Percentiles rank a stretch among this genome's conserved stretches.
Conservation (phyloP, 2,329 filamentous ascomycete species). For the Fusarium keratoplasticum region DNA sequence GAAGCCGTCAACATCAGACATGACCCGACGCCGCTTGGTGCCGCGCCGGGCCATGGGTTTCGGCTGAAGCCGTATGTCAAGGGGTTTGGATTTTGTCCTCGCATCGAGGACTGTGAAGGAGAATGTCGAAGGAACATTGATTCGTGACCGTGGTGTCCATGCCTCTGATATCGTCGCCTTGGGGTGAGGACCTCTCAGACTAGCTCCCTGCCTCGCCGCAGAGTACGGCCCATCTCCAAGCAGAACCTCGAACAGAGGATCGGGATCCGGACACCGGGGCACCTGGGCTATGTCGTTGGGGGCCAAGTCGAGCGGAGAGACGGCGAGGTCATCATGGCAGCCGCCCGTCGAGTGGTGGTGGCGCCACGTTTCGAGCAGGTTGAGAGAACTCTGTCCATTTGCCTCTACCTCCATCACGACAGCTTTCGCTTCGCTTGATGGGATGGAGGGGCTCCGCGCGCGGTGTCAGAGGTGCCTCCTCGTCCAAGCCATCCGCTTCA, state of each 20-base stretch:
- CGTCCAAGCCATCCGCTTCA: constrained; percentile 39
- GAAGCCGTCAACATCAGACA: constrained; percentile 70
- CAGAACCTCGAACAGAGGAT: constrained; percentile 37
- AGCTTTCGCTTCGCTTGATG: constrained; percentile 38
- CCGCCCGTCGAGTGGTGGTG: constrained; percentile 26
- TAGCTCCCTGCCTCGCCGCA: not conserved
- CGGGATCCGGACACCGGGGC: constrained; percentile 36
- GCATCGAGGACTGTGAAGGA: constrained; percentile 23
- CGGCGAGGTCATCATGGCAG: constrained; percentile 38
- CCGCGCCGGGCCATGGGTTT: constrained; percentile 18
- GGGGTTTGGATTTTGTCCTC: constrained; percentile 4
- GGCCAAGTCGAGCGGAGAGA: constrained; percentile 32
- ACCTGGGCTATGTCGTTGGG: constrained; percentile 34
- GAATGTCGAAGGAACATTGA: constrained; percentile 12
- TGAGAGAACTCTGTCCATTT: constrained; percentile 39
- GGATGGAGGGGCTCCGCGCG: constrained; percentile 34
- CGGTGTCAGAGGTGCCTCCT: constrained; percentile 30
- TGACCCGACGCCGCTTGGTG: constrained; percentile 63
- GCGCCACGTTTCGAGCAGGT: constrained; percentile 41
- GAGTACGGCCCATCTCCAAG: constrained; percentile 23
- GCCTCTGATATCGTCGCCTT: not conserved
- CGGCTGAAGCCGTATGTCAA: constrained; percentile 20
- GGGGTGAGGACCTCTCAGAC: not conserved
- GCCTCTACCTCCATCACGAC: constrained; percentile 43
- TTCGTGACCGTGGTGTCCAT: not conserved